Conservation (phyloP, 73 alveolate species). For the Urostyla sp. region DNA sequence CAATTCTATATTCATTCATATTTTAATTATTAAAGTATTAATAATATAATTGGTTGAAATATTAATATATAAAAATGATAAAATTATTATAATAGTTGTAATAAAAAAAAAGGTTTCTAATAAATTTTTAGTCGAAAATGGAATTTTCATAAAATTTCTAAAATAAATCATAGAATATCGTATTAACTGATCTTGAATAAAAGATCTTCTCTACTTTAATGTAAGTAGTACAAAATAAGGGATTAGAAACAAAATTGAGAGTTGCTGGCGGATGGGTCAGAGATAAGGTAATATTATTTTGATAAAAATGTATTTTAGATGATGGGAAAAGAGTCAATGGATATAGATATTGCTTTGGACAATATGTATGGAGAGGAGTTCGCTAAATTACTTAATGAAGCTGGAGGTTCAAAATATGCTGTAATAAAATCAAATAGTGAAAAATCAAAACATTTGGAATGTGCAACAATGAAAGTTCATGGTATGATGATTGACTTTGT, state of each 20-base stretch:
- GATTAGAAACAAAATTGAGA: slow-evolving; percentile 88
- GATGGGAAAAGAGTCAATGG: slow-evolving; percentile 91
- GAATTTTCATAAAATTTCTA: no score
- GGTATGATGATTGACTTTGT: slow-evolving; percentile 93
- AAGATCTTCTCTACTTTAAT: no score
- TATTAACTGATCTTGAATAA: no score
- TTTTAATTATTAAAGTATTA: neutral
- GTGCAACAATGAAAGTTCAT: slow-evolving; percentile 90
- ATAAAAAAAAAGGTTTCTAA: no score
- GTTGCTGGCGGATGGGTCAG: slow-evolving; percentile 99
- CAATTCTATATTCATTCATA: slow-evolving; percentile 19
- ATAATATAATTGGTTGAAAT: neutral
- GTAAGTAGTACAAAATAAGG: neutral
- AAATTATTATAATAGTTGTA: no score
- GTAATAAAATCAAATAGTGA: slow-evolving; percentile 92
- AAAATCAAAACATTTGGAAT: slow-evolving; percentile 96
- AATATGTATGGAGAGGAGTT: slow-evolving; percentile 96
- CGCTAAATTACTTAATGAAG: slow-evolving; percentile 85
- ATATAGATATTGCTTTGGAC: slow-evolving; percentile 97
- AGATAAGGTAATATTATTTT: slow-evolving; percentile 86
- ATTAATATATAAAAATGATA: no score
- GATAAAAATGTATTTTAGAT: slow-evolving; percentile 15
- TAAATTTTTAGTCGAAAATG: no score
- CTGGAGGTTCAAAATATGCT: slow-evolving; percentile 81
- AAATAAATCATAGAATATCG: no score